Evolutionary conservation across 805 yeast species (phyloP).

Genomic region (Monosporozyma unispora): DNA sequence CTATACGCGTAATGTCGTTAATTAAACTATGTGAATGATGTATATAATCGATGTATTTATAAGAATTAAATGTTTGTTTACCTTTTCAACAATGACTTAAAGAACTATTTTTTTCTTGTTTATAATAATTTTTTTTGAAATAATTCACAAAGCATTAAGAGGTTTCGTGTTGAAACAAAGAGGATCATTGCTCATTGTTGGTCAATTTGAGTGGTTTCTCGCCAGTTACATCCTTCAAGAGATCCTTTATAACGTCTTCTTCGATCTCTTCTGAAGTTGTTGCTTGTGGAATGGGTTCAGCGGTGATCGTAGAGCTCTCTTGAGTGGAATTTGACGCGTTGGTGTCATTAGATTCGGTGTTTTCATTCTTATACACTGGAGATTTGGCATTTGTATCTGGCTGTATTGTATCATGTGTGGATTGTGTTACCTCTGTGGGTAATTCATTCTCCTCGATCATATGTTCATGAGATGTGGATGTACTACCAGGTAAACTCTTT

Average conservation of each 20-base stretch:
- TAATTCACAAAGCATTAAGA: background rate
- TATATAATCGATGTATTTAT: background rate
- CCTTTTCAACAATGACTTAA: background rate
- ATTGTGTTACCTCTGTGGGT: background rate
- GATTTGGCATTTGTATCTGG: background rate
- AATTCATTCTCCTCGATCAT: background rate
- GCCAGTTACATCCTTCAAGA: slow-evolving; percentile 14
- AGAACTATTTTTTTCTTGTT: background rate
- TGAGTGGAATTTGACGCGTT: background rate
- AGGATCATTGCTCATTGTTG: background rate
- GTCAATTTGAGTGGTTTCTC: slow-evolving; percentile 6
- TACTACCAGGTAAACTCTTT: slow-evolving; percentile 12
- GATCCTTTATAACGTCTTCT: slow-evolving; percentile 12
- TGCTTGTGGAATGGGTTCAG: too few species aligned
- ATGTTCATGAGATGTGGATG: slow-evolving; percentile 8
- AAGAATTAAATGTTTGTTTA: background rate
- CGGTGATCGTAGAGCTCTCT: too few species aligned
- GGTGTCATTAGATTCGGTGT: background rate
- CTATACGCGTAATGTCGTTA: background rate
- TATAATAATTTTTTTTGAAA: background rate
- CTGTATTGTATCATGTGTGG: background rate
- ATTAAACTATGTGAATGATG: background rate
- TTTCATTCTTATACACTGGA: background rate
- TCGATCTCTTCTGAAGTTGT: background rate
- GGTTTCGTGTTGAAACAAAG: slow-evolving; percentile 1